Percentiles rank a stretch among this genome's conserved stretches.
Evolutionary conservation across 2,329 filamentous ascomycete genomes (phyloP).

Genomic region (Cladophialophora yegresii): DNA sequence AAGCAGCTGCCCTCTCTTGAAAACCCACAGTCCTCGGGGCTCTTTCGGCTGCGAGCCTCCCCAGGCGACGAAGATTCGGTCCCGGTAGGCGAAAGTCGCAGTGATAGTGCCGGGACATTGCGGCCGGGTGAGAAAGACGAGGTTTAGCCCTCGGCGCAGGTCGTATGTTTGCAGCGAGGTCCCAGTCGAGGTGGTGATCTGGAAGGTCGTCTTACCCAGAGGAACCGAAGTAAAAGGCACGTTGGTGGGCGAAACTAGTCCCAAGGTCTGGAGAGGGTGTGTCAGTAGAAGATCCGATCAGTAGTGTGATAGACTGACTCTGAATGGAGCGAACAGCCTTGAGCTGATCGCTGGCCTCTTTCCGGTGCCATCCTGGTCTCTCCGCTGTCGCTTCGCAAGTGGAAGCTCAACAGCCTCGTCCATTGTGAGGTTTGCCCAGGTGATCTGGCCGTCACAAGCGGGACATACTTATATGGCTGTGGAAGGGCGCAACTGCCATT

Average conservation of each 20-base stretch:
- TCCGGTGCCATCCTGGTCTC: constrained; percentile 46
- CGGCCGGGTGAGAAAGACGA: constrained; percentile 90
- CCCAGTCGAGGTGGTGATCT: constrained; percentile 94
- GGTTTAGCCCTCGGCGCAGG: constrained; percentile 80
- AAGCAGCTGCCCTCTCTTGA: constrained; percentile 84
- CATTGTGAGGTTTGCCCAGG: constrained; percentile 11
- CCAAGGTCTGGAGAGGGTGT: constrained; percentile 68
- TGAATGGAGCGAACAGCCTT: constrained; percentile 87
- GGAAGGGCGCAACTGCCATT: background rate
- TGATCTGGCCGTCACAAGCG: background rate
- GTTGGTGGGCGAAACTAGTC: constrained; percentile 83
- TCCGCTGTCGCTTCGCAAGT: constrained; percentile 75
- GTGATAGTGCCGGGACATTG: constrained; percentile 85
- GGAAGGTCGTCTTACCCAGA: constrained; percentile 90
- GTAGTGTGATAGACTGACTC: constrained; percentile 55
- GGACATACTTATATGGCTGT: background rate
- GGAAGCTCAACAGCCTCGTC: constrained; percentile 52
- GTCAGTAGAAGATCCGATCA: background rate
- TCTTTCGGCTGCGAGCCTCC: constrained; percentile 60
- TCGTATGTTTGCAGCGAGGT: constrained; percentile 94
- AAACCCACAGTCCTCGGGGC: constrained; percentile 78
- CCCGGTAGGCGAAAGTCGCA: constrained; percentile 83
- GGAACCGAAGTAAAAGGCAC: constrained; percentile 90
- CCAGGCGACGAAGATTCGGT: constrained; percentile 87
- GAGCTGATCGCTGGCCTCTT: constrained; percentile 58